Percentiles rank a stretch among this genome's conserved stretches.
Conservation (phyloP, 1,284 basidiomycete species). For the Ceratobasidium sp. region DNA sequence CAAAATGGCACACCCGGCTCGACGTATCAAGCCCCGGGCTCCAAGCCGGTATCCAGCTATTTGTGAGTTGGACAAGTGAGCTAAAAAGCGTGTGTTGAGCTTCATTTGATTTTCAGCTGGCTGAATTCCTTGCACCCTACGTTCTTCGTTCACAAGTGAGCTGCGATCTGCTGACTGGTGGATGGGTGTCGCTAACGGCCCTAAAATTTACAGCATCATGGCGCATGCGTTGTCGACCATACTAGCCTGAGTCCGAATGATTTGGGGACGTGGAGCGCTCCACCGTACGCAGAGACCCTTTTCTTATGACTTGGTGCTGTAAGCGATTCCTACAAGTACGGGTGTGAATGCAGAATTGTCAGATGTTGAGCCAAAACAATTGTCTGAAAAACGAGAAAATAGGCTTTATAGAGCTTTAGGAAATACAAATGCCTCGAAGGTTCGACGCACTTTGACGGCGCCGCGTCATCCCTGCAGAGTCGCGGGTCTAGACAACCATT, state of each 20-base stretch:
- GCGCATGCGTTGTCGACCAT: slow-evolving; percentile 27
- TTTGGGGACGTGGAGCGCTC: background rate
- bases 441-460: background rate
- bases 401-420: too few relatives aligned
- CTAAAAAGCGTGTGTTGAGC: background rate
- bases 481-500: slow-evolving; percentile 15
- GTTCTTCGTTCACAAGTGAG: slow-evolving; percentile 39
- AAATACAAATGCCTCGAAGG: background rate
- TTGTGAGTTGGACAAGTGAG: slow-evolving; percentile 7
- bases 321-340: background rate
- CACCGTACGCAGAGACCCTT: background rate
- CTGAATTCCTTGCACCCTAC: slow-evolving; percentile 36
- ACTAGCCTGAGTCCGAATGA: slow-evolving; percentile 1
- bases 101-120: slow-evolving; percentile 12
- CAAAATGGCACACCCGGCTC: slow-evolving; percentile 37
- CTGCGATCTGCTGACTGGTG: background rate
- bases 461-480: background rate
- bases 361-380: too few relatives aligned
- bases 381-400: too few relatives aligned
- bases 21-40: slow-evolving; percentile 36
- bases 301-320: background rate
- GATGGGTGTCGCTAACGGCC: background rate
- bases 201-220: slow-evolving; percentile 19
- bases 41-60: slow-evolving; percentile 39
- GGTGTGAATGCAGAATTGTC: too few relatives aligned